phyloP scores from a whole-genome alignment of 495 filamentous ascomycete genomes.

The Thermothielavioides terrestris region DNA sequence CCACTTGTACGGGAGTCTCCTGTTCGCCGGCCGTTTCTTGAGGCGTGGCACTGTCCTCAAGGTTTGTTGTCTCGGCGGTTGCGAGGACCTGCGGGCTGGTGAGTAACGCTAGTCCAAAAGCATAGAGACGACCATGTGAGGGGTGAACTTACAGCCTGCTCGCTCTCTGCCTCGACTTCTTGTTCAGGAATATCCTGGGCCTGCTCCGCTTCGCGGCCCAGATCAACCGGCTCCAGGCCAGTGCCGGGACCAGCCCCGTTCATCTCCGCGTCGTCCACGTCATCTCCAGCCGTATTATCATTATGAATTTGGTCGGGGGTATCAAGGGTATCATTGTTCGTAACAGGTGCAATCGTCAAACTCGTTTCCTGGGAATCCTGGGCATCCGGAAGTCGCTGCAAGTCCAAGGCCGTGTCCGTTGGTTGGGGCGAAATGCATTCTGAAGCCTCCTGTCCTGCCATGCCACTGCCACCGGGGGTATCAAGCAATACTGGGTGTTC shows the following conservation, averaged over 20 bases:
- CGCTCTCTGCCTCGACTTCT: background rate
- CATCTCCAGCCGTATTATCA: conserved; percentile 10
- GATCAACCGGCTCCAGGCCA: background rate
- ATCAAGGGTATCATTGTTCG: conserved; percentile 10
- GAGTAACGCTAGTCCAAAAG: background rate
- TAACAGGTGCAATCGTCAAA: conserved; percentile 9
- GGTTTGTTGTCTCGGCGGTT: background rate
- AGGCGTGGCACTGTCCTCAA: background rate
- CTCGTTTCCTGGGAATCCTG: conserved; percentile 14
- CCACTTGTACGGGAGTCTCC: background rate
- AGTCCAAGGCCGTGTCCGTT: conserved; percentile 20
- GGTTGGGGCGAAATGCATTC: conserved; percentile 27
- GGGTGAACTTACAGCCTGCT: background rate
- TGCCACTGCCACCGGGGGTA: conserved; percentile 22
- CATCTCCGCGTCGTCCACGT: conserved; percentile 3
- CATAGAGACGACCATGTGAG: background rate
- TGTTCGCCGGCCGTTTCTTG: background rate
- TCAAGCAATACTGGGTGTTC: conserved; percentile 27
- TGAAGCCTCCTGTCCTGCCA: conserved; percentile 21
- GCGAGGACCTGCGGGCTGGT: background rate
- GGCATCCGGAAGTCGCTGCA: conserved; percentile 14
- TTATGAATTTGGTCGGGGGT: conserved; percentile 9
- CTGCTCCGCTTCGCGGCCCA: background rate
- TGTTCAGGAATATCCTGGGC: background rate
- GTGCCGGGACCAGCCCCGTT: background rate